Percentiles rank a stretch among this genome's conserved stretches.
These are phyloP conservation scores for Citrus maxima DNA, from an alignment of 345 rosid species.

Conservation along the genomic window DNA sequence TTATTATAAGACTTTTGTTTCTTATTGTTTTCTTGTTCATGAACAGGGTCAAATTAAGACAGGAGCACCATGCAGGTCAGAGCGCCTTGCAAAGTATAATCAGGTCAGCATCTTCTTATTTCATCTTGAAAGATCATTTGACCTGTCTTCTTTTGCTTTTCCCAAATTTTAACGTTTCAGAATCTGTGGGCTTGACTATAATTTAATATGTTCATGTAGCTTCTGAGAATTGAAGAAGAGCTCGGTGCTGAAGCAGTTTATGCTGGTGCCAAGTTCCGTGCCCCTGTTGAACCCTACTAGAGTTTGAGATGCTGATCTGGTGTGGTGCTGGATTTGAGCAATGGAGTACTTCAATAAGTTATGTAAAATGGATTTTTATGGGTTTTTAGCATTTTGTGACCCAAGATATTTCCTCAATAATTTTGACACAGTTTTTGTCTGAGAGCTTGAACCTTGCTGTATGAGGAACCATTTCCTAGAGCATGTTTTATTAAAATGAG, in stretches of 20 bases:
- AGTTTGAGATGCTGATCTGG: not conserved
- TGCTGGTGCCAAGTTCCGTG: slow-evolving; percentile 85
- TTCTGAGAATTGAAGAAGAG: slow-evolving; percentile 92
- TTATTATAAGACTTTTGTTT: not conserved
- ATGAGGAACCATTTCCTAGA: not conserved
- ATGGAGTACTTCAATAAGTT: slow-evolving; percentile 18
- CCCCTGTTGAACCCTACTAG: slow-evolving; percentile 85
- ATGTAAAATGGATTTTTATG: not conserved
- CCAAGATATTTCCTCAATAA: slow-evolving; percentile 16
- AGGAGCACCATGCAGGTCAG: slow-evolving; percentile 98
- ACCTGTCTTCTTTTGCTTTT: not conserved
- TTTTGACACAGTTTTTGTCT: slow-evolving; percentile 19
- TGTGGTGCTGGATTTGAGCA: slow-evolving; percentile 2
- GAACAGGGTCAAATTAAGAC: slow-evolving; percentile 96
- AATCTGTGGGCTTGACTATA: not conserved
- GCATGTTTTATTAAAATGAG: not conserved
- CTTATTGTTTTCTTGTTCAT: not conserved
- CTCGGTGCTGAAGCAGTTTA: slow-evolving; percentile 78
- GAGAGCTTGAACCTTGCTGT: slow-evolving; percentile 12
- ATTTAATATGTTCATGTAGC: slow-evolving; percentile 33
- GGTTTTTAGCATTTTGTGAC: not conserved
- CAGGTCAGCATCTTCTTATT: slow-evolving; percentile 41
- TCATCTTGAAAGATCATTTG: not conserved
- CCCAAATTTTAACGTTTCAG: not conserved
- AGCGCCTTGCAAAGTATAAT: slow-evolving; percentile 93